phyloP scores from a whole-genome alignment of 495 filamentous ascomycete genomes.

The Aspergillus campestris region DNA sequence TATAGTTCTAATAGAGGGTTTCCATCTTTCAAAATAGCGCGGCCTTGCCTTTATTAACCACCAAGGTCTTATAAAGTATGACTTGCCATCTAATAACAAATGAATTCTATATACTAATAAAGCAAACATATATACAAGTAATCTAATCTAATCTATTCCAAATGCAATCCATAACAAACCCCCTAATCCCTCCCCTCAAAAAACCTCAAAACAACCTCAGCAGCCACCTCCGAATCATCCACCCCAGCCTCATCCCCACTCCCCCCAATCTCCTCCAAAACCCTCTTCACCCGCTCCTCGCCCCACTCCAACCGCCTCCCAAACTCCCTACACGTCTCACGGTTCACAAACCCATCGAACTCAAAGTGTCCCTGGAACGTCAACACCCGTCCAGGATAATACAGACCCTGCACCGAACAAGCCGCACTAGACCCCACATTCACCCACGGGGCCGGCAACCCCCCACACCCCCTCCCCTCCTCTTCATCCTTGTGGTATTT shows the following conservation, averaged over 20 bases:
- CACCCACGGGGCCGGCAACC: conserved; percentile 21
- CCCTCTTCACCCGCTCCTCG: conserved; percentile 6
- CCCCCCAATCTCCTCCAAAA: conserved; percentile 15
- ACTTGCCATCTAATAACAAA: too few species aligned
- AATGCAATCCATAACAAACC: too few species aligned
- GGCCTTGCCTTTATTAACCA: too few species aligned
- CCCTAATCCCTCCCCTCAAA: conserved; percentile 12
- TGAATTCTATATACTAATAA: too few species aligned
- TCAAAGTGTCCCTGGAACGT: conserved; percentile 38
- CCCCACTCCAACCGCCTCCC: conserved; percentile 22
- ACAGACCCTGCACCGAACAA: conserved; percentile 36
- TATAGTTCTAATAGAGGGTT: too few species aligned
- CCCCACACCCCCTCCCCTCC: neutral
- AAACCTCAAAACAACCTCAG: conserved; percentile 30
- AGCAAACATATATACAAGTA: too few species aligned
- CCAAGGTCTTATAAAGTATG: too few species aligned
- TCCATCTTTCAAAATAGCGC: too few species aligned
- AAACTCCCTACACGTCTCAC: conserved; percentile 26
- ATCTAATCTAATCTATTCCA: too few species aligned
- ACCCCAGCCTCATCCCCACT: conserved; percentile 17
- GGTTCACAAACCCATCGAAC: conserved; percentile 32
- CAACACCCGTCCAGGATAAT: conserved; percentile 25
- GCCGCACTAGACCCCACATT: conserved; percentile 24
- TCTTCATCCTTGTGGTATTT: neutral
- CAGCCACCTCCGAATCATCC: conserved; percentile 32